Evolutionary conservation across 2,329 filamentous ascomycete species (phyloP), one percentile per base, ranked within the genome.

Genomic region (Exophiala alcalophila): DNA sequence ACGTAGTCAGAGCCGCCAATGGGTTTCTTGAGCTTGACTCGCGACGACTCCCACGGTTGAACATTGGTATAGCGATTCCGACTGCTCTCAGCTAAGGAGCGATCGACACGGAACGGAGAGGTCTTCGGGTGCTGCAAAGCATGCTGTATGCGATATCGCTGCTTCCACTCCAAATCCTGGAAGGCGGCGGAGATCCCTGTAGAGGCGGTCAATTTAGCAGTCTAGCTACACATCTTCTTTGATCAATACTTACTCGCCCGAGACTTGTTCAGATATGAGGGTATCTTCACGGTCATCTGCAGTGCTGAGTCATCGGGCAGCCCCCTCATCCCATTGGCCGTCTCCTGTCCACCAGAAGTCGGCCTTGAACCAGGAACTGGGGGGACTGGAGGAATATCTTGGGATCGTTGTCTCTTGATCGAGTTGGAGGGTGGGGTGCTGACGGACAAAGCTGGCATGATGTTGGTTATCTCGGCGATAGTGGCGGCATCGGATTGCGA

Each of bases 11-110:
- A 76, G 50, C 80, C 71, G 25, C 78, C 83, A 11, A 84, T 76
- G 2, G 86, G 82, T 1, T 96, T 91, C 26, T 77, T 75, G 12
- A 98, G 77, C 61, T 80, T 83, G 42, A 98, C 76, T 25, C 92
- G 81, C 59, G 94, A 94, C 61, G 86, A 81, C 49, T 84, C 82
- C 80, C 86, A 98, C 0, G 90, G 88, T 61, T 90, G 84, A 51
- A 98, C 87, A 60, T 97, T 95, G 40, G 74, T 64, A 66, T 97
- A 98, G 41, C 92, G 82, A 65, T 97, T 94, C 54, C 91, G 77
- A 24, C 67, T 63, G 46, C 71, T 72, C 50, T 79, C 69, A 33
- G 78, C 73, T 6, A 77, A 69, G 16, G 74, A 72, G 19, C 66
- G 67, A 35, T 84, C 73, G 40, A 81, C 72, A 3, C 79, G 73